Base-by-base conservation (phyloP, 331 rosid species). In the Pyrus hybrid region DNA sequence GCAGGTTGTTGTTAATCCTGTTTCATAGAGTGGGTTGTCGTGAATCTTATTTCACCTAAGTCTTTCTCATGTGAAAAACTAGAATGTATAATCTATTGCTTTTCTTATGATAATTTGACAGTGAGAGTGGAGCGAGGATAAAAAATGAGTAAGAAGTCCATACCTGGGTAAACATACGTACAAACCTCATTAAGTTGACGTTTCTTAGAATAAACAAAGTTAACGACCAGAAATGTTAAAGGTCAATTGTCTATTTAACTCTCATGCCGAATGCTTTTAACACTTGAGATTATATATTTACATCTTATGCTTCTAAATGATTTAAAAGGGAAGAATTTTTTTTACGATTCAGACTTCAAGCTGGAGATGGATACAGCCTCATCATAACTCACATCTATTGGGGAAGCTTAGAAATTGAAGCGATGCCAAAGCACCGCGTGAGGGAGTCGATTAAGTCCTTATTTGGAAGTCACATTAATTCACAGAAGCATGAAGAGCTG, bases 391-490 rank as follows among this genome's bases (percentile, higher is more conserved):
- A 62, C 26, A 76, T 70, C 83, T 87, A 78, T 68, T 77, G 67
- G 81, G 80, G 83, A 77, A 84, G 63, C 76, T 65, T 73, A 63
- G 84, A 85, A 56, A 77, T 77, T 76, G 57, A 76, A 75, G 80
- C 77, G 84, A 94, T 92, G 99, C 88, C 75, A 85, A 91, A 87
- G 71, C 93, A 78, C 78, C 83, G 77, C 66, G 63, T 86, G 20
- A 81, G 90, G 79, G 87, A 91, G 83, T 92, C 99, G 57, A 84
- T 92, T 25, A 84, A 87, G 82, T 95, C 98, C 62, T 76, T 89
- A 23, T 81, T 92, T 78, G 93, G 88, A 49, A 88, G 88, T 81
- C 93, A 95, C 74, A 51, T 95, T 72, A 87, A 89, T 75, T 83
- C 88, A 23, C 93, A 89, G 45, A 87, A 86, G 63, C 89, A 90